Conservation (phyloP, 495 filamentous ascomycete species). For the Rhypophila decipiens region DNA sequence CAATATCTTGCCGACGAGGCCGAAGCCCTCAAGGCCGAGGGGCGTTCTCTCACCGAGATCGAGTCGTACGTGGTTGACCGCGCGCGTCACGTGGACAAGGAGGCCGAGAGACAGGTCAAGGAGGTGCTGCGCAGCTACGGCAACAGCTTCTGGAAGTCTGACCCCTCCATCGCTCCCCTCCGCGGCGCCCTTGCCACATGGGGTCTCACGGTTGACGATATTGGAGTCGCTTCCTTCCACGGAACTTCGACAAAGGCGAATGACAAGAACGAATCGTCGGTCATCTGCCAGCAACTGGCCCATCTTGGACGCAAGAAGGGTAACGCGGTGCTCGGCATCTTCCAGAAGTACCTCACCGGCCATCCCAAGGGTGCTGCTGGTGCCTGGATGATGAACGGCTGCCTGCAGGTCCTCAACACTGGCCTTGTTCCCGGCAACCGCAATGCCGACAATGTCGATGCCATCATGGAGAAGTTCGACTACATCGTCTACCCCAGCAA, state of each 20-base stretch:
- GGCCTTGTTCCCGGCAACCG: slow-evolving; percentile 94
- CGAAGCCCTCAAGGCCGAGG: slow-evolving; percentile 81
- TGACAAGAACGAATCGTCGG: slow-evolving; percentile 99
- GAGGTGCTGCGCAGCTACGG: slow-evolving; percentile 85
- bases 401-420: slow-evolving; percentile 86
- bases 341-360: slow-evolving; percentile 98
- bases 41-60: slow-evolving; percentile 59
- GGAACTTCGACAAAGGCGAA: slow-evolving; percentile 97
- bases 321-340: slow-evolving; percentile 93
- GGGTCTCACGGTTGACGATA: slow-evolving; percentile 96
- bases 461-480: slow-evolving; percentile 93
- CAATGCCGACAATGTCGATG: slow-evolving; percentile 96
- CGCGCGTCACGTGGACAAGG: slow-evolving; percentile 77
- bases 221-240: slow-evolving; percentile 94
- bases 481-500: slow-evolving; percentile 95
- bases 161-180: slow-evolving; percentile 86
- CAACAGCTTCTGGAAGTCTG: slow-evolving; percentile 98
- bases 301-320: slow-evolving; percentile 94
- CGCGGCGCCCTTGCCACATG: slow-evolving; percentile 93
- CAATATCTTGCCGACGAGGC: slow-evolving; percentile 89
- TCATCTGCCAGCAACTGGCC: slow-evolving; percentile 91
- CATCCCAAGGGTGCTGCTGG: slow-evolving; percentile 99
- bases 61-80: slow-evolving; percentile 82
- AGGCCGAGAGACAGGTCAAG: slow-evolving; percentile 83
- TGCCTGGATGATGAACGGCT: slow-evolving; percentile 99